Evolutionary conservation across 306 rosid genomes (phyloP), one percentile per base, ranked within the genome.

Genomic region (Vigna reflexopilosa): DNA sequence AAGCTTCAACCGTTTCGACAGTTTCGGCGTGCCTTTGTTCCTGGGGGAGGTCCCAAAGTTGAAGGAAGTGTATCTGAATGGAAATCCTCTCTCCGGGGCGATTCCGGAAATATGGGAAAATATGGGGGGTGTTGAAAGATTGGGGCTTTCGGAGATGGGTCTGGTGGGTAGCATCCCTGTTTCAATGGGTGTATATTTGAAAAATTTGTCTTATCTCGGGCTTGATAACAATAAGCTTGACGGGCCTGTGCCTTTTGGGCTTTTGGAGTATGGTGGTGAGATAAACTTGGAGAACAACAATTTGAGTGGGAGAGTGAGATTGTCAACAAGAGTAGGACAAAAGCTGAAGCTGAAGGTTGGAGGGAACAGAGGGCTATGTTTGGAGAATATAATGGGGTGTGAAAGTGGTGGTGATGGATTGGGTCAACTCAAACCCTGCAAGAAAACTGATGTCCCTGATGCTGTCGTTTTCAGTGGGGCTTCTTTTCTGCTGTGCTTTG

Each of bases 221-320:
- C 97, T 94, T 48, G 95, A 90, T 17, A 89, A 86, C 26, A 94
- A 94, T 70, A 80, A 45, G 6, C 97, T 94, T 20, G 90, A 87
- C 72, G 98, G 98, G 61, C 71, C 85, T 20, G 83, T 94, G 20
- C 97, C 96, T 1, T 78, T 89, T 73, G 89, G 82, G 52, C 78
- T 86, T 38, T 75, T 89, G 87, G 81, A 82, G 38, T 77, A 15
- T 68, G 77, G 42, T 57, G 83, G 71, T 42, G 98, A 89, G 76
- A 91, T 94, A 72, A 91, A 94, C 48, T 66, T 94, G 83, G 96
- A 90, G 84, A 91, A 94, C 84, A 94, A 94, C 83, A 89, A 78
- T 28, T 70, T 94, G 76, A 92, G 93, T 42, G 97, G 98, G 0
- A 87, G 70, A 66, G 82, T 94, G 26, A 67, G 83, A 13, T 85